phyloP scores from a whole-genome alignment of 257 asterid genomes.

The Fraxinus pennsylvanica region DNA sequence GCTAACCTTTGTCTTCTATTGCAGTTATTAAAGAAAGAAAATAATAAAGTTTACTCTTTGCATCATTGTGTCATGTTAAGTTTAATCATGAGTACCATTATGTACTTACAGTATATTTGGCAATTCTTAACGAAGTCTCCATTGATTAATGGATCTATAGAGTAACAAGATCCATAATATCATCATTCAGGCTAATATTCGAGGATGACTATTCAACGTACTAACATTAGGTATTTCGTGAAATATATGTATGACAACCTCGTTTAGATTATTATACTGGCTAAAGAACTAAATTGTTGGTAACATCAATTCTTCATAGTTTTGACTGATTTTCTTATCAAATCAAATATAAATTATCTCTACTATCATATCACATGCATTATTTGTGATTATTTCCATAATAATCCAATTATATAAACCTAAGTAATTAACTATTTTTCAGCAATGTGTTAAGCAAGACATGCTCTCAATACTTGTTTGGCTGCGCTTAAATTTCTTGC shows the following conservation, averaged over 20 bases:
- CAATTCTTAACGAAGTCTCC: no score
- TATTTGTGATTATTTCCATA: neutral
- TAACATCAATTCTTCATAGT: neutral
- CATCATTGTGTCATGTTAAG: neutral
- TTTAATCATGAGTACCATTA: neutral
- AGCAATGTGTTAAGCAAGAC: neutral
- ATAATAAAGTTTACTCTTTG: no score
- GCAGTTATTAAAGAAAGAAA: no score
- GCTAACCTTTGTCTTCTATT: neutral
- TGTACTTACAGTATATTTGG: no score
- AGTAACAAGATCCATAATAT: no score
- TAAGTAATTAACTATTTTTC: neutral
- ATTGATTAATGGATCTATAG: no score
- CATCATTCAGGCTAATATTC: no score
- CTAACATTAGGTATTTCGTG: no score
- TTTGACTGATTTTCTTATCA: neutral
- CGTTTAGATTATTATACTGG: neutral
- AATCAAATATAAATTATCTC: neutral
- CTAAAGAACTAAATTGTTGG: neutral
- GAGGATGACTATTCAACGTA: no score
- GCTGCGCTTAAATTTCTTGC: neutral
- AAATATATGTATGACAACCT: no score
- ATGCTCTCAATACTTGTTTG: neutral
- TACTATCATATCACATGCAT: neutral
- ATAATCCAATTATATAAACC: neutral